Base-by-base conservation (phyloP, 768 basidiomycete species). In the Leccinum incarnatum region DNA sequence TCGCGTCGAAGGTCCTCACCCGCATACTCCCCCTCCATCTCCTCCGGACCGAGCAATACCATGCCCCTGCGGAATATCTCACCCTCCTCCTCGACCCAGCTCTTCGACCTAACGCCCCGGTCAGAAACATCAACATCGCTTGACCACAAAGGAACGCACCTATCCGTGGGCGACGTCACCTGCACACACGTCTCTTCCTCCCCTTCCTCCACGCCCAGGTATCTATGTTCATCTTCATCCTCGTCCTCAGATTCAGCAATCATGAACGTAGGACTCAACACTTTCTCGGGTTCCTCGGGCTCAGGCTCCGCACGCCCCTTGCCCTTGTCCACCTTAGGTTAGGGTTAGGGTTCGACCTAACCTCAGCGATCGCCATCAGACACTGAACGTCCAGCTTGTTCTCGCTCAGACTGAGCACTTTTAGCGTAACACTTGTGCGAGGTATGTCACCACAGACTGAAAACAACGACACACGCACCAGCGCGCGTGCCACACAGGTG, bases 61-160 rank as follows among this genome's bases (percentile, higher is more conserved):
- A 82, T 85, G 0, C 95, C 94, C 68, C 96, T 95, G 45, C 95
- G 80, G 77, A 98, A 98, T 42, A 98, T 89, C 74, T 98, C 96
- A 0, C 94, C 94, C 71, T 99, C 97, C 70, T 98, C 97, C 56
- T 86, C 91, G 0, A 95, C 89, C 88, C 91, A 92, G 53, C 80
- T 85, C 62, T 85, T 79, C 25, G 89, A 90, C 51, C 91, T 89
- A 53, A 15, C 1, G 17, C 19, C 49, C 10, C 53, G n/a, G 14
- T 29, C 1, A 27, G 32, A 40, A 49, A n/a, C 11, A 19, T 60
- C 15, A n/a, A n/a, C 15, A 12, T 54, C 37, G 5, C 10, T 36
- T 1, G 15, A 54, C 9, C 23, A 0, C 2, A 23, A 34, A 29
- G 15, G 21, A 21, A 60, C 81, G 63, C 53, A 88, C 87, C 84